Evolutionary conservation across 305 asterid genomes (phyloP).

Genomic region (Fraxinus sp.): DNA sequence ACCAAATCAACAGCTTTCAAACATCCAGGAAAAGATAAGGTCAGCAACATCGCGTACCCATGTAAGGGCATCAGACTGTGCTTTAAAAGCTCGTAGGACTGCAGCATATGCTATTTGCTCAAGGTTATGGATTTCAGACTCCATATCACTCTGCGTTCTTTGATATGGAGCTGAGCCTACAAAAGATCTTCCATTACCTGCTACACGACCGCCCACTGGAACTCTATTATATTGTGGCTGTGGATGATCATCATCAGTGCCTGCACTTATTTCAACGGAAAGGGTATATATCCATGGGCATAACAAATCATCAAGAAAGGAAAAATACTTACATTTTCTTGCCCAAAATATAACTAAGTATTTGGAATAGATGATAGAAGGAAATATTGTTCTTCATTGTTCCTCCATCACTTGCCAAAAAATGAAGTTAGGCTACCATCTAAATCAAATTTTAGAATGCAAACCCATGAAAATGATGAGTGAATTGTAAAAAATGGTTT

Average conservation of each 20-base stretch:
- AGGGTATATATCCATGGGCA: slow-evolving; percentile 3
- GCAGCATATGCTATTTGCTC: slow-evolving; percentile 98
- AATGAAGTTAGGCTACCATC: not conserved
- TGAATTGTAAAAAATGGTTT: not conserved
- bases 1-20: slow-evolving; percentile 12
- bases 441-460: not conserved
- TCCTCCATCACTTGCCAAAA: not conserved
- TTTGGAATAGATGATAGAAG: slow-evolving; percentile 13
- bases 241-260: slow-evolving; percentile 59
- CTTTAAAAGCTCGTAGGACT: slow-evolving; percentile 91
- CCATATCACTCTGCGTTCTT: slow-evolving; percentile 72
- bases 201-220: slow-evolving; percentile 41
- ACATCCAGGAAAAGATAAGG: slow-evolving; percentile 11
- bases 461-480: not conserved
- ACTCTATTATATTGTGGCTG: slow-evolving; percentile 44
- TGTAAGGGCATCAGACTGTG: slow-evolving; percentile 95
- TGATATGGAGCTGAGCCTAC: slow-evolving; percentile 45
- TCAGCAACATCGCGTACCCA: slow-evolving; percentile 58
- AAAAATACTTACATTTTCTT: slow-evolving; percentile 5
- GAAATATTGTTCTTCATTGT: not conserved
- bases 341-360: not conserved
- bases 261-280: slow-evolving; percentile 32
- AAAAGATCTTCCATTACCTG: slow-evolving; percentile 53
- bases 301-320: not conserved
- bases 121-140: slow-evolving; percentile 75